Conservation (phyloP, 768 basidiomycete species). For the Sarcomyxa edulis region DNA sequence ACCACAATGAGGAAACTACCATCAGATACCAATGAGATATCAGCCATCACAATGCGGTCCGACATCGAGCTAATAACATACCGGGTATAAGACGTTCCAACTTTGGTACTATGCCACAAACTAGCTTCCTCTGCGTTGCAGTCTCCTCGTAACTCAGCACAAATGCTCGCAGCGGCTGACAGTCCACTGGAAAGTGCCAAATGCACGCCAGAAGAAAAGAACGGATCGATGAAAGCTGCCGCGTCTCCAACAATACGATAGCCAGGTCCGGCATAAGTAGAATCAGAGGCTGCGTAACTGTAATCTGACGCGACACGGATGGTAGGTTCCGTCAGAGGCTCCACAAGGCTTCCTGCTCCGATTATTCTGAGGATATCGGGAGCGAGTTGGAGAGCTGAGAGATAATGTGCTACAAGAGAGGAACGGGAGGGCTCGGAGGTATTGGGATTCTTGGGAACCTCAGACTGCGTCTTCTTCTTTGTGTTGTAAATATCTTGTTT, state of each 20-base stretch:
- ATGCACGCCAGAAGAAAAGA: slow-evolving; percentile 24
- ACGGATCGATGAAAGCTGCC: slow-evolving; percentile 23
- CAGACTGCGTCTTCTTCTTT: slow-evolving; percentile 14
- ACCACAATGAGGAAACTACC: slow-evolving; percentile 33
- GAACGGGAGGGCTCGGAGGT: slow-evolving; percentile 4
- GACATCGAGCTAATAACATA: slow-evolving; percentile 1
- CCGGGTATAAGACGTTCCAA: slow-evolving; percentile 17
- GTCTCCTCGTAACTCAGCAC: slow-evolving; percentile 15
- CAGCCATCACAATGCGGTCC: background rate
- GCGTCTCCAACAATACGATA: slow-evolving; percentile 19
- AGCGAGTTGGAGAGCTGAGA: slow-evolving; percentile 15
- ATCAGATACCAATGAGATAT: background rate
- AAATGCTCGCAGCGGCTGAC: slow-evolving; percentile 19
- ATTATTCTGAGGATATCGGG: slow-evolving; percentile 21
- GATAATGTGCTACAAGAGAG: slow-evolving; percentile 20
- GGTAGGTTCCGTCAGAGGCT: slow-evolving; percentile 3
- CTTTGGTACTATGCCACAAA: slow-evolving; percentile 15
- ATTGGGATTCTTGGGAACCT: slow-evolving; percentile 7
- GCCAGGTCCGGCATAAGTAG: slow-evolving; percentile 11
- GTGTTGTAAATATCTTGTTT: slow-evolving; percentile 45
- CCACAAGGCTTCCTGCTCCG: slow-evolving; percentile 7
- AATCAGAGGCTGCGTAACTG: slow-evolving; percentile 12
- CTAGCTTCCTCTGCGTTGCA: slow-evolving; percentile 13
- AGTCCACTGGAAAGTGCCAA: slow-evolving; percentile 19
- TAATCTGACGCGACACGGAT: slow-evolving; percentile 12